Evolutionary conservation across 352 stramenopile genomes (phyloP).

Genomic region (Blastocystis sp.): DNA sequence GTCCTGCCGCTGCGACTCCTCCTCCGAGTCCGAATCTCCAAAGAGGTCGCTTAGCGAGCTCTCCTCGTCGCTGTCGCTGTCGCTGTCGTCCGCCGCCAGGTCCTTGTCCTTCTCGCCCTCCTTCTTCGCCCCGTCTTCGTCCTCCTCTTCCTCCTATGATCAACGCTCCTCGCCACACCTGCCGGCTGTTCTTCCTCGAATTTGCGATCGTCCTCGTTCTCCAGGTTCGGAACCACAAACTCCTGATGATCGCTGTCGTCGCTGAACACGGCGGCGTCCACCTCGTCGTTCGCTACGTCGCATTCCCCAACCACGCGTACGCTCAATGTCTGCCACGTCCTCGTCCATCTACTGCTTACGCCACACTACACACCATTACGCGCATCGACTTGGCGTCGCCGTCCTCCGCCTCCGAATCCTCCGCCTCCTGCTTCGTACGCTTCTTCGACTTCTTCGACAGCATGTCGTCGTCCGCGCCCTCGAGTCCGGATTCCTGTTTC

Average conservation of each 20-base stretch:
- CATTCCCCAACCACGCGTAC: background rate
- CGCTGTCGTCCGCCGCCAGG: background rate
- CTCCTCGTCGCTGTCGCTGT: background rate
- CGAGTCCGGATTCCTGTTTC: background rate
- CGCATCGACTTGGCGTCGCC: background rate
- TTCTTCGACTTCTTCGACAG: background rate
- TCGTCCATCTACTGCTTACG: slow-evolving; percentile 18
- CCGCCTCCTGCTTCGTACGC: background rate
- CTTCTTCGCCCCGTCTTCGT: slow-evolving; percentile 12
- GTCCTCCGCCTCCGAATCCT: slow-evolving; percentile 11
- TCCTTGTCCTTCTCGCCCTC: slow-evolving; percentile 8
- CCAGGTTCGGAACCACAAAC: background rate
- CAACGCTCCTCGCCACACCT: background rate
- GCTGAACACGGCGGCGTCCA: background rate
- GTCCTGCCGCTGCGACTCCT: background rate
- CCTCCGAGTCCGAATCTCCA: background rate
- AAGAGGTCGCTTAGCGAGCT: background rate
- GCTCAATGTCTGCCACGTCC: background rate
- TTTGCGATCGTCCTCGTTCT: background rate
- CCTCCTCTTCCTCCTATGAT: background rate
- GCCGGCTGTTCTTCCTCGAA: background rate
- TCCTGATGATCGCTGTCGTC: slow-evolving; percentile 39
- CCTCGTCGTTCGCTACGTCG: background rate
- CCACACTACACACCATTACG: background rate
- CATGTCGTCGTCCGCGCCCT: slow-evolving; percentile 14